Base-by-base conservation (phyloP, 768 basidiomycete species). In the Leccinum barrowsii region DNA sequence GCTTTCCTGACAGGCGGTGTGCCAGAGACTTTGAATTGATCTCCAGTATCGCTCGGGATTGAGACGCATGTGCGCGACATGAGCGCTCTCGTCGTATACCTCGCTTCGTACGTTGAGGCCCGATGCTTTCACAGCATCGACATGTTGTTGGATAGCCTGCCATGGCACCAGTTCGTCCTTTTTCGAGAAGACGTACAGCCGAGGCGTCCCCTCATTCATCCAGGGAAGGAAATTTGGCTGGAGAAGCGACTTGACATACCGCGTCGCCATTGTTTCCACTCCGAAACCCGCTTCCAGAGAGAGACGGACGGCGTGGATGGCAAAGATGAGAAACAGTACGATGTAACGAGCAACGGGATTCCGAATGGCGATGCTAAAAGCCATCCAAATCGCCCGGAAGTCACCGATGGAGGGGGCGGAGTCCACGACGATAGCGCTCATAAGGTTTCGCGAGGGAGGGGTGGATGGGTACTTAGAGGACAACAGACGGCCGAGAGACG, bases 121-220 rank as follows among this genome's bases (percentile, higher is more conserved):
- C 1, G 19, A 40, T 28, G 44, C 22, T 54, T 57, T 65, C n/a
- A 73, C 70, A 2, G 54, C 51, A 21, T 68, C 62, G 0, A 62
- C 65, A 53, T 77, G 71, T 15, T 51, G 44, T 42, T 69, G 62
- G 7, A 77, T 65, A 3, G 60, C 64, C 42, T 59, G 3, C 62
- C 67, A 69, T 4, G 70, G 73, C 17, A 77, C 67, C 7, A 75
- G 15, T 34, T 54, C 50, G 42, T 77, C 76, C 13, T 59, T 65
- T 48, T 62, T 63, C 10, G 75, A 77, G 58, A 68, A 77, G 19
- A 77, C 37, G 46, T 77, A 77, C 32, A 77, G 40, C 11, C 77
- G 62, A 0, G 74, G 76, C 12, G 76, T 76, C 8, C 54, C 51
- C 28, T 28, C 8, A 15, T 55, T 59, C 63, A 64, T 70, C 74